phyloP scores from a whole-genome alignment of 495 filamentous ascomycete genomes.

The Tirmania nivea region DNA sequence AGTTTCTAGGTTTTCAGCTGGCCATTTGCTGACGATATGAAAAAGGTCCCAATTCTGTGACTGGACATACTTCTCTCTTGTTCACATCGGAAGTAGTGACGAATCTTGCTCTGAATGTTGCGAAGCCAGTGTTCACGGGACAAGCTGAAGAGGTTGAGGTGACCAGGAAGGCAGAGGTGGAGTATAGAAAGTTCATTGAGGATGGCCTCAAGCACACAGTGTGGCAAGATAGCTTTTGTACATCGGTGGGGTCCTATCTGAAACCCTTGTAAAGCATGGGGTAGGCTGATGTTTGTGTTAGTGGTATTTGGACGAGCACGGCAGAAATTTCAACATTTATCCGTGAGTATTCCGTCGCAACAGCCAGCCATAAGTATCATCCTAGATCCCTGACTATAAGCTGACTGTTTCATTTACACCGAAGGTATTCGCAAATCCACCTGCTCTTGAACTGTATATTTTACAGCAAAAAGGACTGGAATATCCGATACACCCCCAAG shows the following conservation, averaged over 20 bases:
- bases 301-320: neutral
- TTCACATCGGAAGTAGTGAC: constrained; percentile 27
- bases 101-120: neutral
- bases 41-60: constrained; percentile 41
- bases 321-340: neutral
- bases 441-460: neutral
- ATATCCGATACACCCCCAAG: neutral
- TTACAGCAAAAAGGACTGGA: neutral
- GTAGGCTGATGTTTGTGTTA: neutral
- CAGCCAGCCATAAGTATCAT: neutral
- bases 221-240: neutral
- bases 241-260: neutral
- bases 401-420: neutral
- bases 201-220: neutral
- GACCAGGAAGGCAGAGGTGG: neutral
- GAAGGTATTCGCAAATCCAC: neutral
- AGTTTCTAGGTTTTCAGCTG: neutral
- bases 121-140: neutral
- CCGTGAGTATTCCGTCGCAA: neutral
- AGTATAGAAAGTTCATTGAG: neutral
- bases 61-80: constrained; percentile 40
- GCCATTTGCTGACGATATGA: too few relatives aligned
- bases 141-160: neutral
- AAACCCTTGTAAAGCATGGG: neutral
- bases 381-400: neutral